These are phyloP conservation scores for Bertia moriformis DNA, from an alignment of 2,329 filamentous ascomycete genomes.

Conservation along the genomic window DNA sequence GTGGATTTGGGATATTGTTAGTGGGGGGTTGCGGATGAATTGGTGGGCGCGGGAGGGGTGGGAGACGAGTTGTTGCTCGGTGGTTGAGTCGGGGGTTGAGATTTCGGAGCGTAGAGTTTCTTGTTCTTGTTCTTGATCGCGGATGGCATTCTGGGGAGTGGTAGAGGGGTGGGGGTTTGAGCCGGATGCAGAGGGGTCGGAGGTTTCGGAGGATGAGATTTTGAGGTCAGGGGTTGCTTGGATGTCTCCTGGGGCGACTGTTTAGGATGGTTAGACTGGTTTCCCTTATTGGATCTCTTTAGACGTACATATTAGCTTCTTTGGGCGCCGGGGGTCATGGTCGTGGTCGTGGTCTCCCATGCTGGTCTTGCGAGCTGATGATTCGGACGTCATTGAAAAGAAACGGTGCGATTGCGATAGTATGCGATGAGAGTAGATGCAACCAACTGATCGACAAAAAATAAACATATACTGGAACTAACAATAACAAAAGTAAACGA, in stretches of 20 bases:
- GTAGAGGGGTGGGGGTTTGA: conserved; percentile 4
- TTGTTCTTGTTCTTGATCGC: conserved; percentile 1
- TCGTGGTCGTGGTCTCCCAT: not conserved
- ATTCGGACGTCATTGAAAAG: too few relatives aligned
- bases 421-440: too few relatives aligned
- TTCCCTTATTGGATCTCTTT: conserved; percentile 24
- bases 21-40: conserved; percentile 26
- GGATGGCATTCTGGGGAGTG: not conserved
- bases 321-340: conserved; percentile 11
- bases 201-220: conserved; percentile 4
- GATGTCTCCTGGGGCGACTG: conserved; percentile 26
- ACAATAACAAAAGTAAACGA: too few relatives aligned
- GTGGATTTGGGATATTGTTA: conserved; percentile 47
- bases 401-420: too few relatives aligned
- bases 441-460: too few relatives aligned
- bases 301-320: conserved; percentile 22
- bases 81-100: conserved; percentile 17
- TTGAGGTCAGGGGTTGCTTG: conserved; percentile 6
- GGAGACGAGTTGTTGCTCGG: conserved; percentile 15
- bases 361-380: too few relatives aligned
- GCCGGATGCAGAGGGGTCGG: conserved; percentile 5
- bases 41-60: conserved; percentile 23
- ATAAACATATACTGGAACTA: too few relatives aligned
- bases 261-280: conserved; percentile 13
- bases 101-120: conserved; percentile 11